Evolutionary conservation across 768 basidiomycete genomes (phyloP).

Genomic region (Agaricus blazei): DNA sequence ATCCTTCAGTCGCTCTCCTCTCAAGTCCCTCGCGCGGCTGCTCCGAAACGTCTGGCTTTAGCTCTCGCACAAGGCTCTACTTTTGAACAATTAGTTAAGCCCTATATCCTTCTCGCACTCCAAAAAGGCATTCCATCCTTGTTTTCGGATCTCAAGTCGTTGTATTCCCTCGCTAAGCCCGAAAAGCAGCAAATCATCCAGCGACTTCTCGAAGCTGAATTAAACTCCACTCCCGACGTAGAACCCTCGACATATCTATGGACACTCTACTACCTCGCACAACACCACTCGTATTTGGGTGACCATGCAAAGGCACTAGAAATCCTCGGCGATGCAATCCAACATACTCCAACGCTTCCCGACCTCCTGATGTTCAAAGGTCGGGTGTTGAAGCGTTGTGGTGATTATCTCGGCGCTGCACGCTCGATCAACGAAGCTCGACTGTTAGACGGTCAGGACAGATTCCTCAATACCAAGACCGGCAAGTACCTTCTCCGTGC

Average conservation of each 20-base stretch:
- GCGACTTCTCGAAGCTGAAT: constrained; percentile 51
- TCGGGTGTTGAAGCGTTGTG: constrained; percentile 80
- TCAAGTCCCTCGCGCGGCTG: constrained; percentile 62
- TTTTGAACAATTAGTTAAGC: constrained; percentile 59
- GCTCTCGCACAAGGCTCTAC: constrained; percentile 58
- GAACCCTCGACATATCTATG: constrained; percentile 87
- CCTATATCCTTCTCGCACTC: constrained; percentile 68
- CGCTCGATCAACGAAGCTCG: constrained; percentile 75
- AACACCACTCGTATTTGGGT: constrained; percentile 72
- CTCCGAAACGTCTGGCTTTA: constrained; percentile 72
- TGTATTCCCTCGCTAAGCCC: constrained; percentile 51
- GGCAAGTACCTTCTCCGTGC: constrained; percentile 88
- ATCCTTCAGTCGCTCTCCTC: constrained; percentile 55
- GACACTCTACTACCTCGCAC: constrained; percentile 93
- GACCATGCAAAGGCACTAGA: constrained; percentile 49
- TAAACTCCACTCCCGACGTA: constrained; percentile 13
- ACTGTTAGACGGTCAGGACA: constrained; percentile 85
- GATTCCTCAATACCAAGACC: constrained; percentile 90
- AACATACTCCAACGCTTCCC: constrained; percentile 91
- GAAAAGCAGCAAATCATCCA: constrained; percentile 68
- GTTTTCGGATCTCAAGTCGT: constrained; percentile 85
- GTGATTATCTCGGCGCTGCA: constrained; percentile 75
- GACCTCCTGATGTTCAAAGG: constrained; percentile 83
- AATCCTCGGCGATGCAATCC: constrained; percentile 59
- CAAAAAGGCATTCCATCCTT: constrained; percentile 88